Evolutionary conservation across 306 rosid genomes (phyloP), one percentile per base, ranked within the genome.

Genomic region (Castanea crenata): DNA sequence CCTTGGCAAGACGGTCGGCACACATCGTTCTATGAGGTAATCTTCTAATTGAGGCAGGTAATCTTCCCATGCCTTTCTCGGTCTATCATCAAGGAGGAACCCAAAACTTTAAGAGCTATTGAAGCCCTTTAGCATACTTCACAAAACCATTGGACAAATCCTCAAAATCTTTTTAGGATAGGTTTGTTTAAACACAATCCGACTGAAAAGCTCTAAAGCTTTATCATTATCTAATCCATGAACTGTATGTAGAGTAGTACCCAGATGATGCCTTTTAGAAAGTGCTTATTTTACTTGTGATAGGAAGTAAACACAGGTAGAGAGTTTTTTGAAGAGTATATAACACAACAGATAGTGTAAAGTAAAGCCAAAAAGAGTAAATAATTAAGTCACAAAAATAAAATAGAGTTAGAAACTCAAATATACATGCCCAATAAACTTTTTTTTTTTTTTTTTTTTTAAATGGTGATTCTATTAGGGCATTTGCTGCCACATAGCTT

Each of bases 61-160:
- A 74, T 69, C 73, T 83, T 74, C 4, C 86, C 83, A 78, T 34
- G 51, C 44, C 20, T n/a, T 2, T 57, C 29, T 1, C 6, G 29
- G 4, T 27, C 69, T 78, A 69, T 23, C 78, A n/a, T 34, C 14
- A 83, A 52, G 11, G 55, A 51, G 31, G 74, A 74, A 46, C 86
- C 74, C n/a, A 69, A 1, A n/a, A 78, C 77, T 74, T 78, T 58
- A 27, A 78, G 80, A 23, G 83, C 74, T 70, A 83, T 18, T 13
- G 86, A 79, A 78, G 80, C 55, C 86, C 74, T 4, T 54, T 15
- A 14, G 83, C 74, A 78, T 78, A 78, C 20, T 51, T 5, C 18
- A 83, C 73, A 0, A 78, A 55, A 41, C 1, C 34, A 56, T 67
- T 14, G 0, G 79, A 78, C n/a, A 83, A 14, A 63, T 83, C 35